Evolutionary conservation across 2,329 filamentous ascomycete species (phyloP).

Genomic region (Colletotrichum neosansevieriae): DNA sequence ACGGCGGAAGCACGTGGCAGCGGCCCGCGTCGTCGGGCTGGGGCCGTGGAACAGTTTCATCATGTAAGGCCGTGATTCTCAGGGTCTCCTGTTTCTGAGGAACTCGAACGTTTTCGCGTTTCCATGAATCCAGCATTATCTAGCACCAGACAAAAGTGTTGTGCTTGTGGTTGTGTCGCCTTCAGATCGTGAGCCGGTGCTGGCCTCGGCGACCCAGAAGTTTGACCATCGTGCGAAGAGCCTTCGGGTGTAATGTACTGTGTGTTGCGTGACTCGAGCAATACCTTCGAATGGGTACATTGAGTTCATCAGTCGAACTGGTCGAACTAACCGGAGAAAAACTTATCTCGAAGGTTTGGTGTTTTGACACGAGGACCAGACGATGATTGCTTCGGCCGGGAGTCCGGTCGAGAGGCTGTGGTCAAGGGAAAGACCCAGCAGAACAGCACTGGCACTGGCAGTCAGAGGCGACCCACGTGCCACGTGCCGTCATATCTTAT

Average conservation of each 20-base stretch:
- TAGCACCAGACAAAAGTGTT: background rate
- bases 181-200: background rate
- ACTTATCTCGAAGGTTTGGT: background rate
- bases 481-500: background rate
- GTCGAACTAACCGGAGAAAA: background rate
- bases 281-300: background rate
- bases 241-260: background rate
- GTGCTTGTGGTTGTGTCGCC: background rate
- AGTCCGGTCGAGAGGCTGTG: background rate
- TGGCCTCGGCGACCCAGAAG: background rate
- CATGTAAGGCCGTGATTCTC: background rate
- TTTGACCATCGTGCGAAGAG: background rate
- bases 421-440: slow-evolving; percentile 11
- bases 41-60: background rate
- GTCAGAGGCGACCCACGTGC: background rate
- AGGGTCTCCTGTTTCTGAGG: background rate
- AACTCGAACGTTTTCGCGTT: too few species aligned
- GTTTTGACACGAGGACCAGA: background rate
- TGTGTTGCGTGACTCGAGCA: slow-evolving; percentile 8
- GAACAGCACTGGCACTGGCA: too few species aligned
- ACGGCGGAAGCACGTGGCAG: slow-evolving; percentile 14
- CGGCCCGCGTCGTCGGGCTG: slow-evolving; percentile 10
- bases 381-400: slow-evolving; percentile 8
- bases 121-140: too few species aligned
- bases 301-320: background rate